Conservation (phyloP, 2,329 filamentous ascomycete genomes). For the Penicillium sclerotigenum region DNA sequence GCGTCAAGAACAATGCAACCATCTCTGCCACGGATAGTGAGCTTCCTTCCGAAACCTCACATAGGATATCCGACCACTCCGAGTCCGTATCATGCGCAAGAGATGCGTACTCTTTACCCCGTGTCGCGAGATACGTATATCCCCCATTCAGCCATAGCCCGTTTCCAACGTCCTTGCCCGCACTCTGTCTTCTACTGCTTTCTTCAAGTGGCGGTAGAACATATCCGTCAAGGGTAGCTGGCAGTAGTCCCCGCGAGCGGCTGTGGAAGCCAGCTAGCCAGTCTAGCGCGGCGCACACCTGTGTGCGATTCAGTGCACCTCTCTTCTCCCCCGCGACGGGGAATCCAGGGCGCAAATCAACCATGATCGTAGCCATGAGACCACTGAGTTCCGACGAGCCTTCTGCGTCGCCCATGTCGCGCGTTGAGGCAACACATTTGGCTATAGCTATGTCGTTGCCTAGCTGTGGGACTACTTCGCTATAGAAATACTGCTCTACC, state of each 20-base stretch:
- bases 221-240: conserved; percentile 27
- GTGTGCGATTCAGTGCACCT: conserved; percentile 44
- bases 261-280: conserved; percentile 64
- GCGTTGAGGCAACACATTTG: conserved; percentile 48
- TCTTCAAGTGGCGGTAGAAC: conserved; percentile 57
- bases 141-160: conserved; percentile 63
- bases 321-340: conserved; percentile 50
- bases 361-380: conserved; percentile 56
- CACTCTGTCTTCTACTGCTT: conserved; percentile 29
- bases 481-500: conserved; percentile 66
- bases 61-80: conserved; percentile 57
- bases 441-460: conserved; percentile 48
- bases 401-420: conserved; percentile 23
- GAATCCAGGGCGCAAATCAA: conserved; percentile 53
- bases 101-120: conserved; percentile 53
- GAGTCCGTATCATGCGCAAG: conserved; percentile 49
- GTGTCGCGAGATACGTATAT: conserved; percentile 66
- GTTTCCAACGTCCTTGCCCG: conserved; percentile 13
- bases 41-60: conserved; percentile 28
- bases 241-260: conserved; percentile 46
- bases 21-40: conserved; percentile 49
- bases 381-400: conserved; percentile 26
- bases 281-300: conserved; percentile 55
- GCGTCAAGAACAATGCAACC: conserved; percentile 52
- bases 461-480: conserved; percentile 52